Evolutionary conservation across 768 basidiomycete species (phyloP), one percentile per base, ranked within the genome.

Genomic region (Mycena polygramma): DNA sequence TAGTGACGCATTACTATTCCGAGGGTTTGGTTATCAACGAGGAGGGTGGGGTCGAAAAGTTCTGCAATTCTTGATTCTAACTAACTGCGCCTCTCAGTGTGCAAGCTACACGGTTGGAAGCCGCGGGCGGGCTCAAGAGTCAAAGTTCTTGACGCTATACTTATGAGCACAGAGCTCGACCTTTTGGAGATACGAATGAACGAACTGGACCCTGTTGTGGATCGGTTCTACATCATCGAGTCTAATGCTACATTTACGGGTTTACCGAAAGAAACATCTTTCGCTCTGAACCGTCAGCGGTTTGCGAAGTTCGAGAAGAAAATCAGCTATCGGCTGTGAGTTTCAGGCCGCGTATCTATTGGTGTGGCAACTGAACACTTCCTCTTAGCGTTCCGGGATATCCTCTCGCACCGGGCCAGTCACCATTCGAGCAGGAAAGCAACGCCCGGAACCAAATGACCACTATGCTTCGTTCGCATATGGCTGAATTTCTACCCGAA

Each of bases 141-240:
- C 53, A 86, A 85, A 79, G 82, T 87, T 43, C 75, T 87, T 57
- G 90, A 91, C 73, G 88, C 89, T 6, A 84, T 90, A 51, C 80
- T 92, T 63, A 86, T 91, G 83, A 88, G 86, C 81, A 89, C 84
- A 68, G 90, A 92, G 75, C 79, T 91, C 39, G 91, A 91, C 74
- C 79, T 92, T 35, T 77, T 91, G 57, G 90, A 91, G 76, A 86
- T 91, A 63, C 85, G 91, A 24, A 78, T 91, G 80, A 81, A 89
- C 78, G 91, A 92, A 77, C 83, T 91, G 59, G 84, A 86, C 66
- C 77, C 83, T 7, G 82, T 88, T 55, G 89, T 90, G 35, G 86
- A 89, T 76, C 80, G 83, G 24, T 90, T 91, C 79, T 83, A 90
- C 75, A 85, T 92, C 74, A 80, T 91, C 60, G 90, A 91, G 75